phyloP scores from a whole-genome alignment of 306 rosid species.

The Vigna trinervia region DNA sequence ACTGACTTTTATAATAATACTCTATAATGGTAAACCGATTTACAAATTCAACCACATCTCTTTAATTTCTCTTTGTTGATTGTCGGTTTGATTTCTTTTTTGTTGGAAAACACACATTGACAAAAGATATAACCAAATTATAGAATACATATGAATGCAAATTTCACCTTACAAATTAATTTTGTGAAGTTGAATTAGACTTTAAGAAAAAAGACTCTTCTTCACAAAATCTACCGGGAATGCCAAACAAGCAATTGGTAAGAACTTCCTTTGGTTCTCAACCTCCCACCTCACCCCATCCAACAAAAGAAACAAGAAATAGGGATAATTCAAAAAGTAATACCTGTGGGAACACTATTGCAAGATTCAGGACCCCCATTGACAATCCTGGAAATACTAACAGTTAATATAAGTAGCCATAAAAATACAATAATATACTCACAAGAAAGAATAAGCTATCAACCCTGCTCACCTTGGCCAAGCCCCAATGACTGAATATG shows the following conservation, averaged over 20 bases:
- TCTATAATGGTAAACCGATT: not conserved
- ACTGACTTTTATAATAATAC: not conserved
- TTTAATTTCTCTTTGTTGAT: not conserved
- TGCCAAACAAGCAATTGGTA: conserved; percentile 16
- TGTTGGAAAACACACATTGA: no score
- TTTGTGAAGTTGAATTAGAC: no score
- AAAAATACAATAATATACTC: conserved; percentile 18
- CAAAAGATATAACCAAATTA: no score
- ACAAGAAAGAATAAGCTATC: conserved; percentile 31
- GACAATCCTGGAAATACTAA: conserved; percentile 80
- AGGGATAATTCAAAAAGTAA: conserved; percentile 3
- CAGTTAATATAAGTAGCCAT: conserved; percentile 39
- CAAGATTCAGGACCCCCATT: conserved; percentile 92
- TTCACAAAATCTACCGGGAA: not conserved
- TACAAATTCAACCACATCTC: not conserved
- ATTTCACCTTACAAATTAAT: no score
- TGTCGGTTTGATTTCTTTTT: not conserved
- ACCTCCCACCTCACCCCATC: not conserved
- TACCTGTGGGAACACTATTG: conserved; percentile 94
- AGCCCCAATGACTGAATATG: conserved; percentile 90
- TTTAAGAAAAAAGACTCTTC: not conserved
- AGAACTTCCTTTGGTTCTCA: conserved; percentile 6
- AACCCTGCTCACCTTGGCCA: conserved; percentile 75
- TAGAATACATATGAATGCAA: no score
- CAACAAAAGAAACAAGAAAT: no score